A percentile compares a stretch with the other conserved stretches of the same genome.
These are phyloP conservation scores for Myxozyma kluyveri DNA, from an alignment of 805 yeast genomes.

Conservation along the genomic window DNA sequence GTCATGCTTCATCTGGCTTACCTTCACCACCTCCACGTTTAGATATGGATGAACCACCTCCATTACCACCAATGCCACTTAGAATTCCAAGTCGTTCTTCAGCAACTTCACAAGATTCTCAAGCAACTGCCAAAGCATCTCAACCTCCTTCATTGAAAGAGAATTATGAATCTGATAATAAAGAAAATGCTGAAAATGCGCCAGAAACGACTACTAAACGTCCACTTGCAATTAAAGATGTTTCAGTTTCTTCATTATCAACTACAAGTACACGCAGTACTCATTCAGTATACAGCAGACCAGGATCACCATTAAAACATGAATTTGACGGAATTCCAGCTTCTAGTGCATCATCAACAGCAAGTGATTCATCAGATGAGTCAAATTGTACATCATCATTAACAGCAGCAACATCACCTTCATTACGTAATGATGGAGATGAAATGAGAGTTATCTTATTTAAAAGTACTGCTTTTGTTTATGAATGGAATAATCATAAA, in stretches of 20 bases:
- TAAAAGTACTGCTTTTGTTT: conserved; percentile 28
- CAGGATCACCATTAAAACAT: background rate
- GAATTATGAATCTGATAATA: no score
- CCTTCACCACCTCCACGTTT: no score
- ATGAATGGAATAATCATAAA: conserved; percentile 26
- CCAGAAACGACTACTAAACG: background rate
- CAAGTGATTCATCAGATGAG: background rate
- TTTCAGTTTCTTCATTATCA: background rate
- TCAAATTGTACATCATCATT: background rate
- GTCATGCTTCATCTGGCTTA: no score
- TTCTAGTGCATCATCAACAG: background rate
- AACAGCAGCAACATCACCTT: background rate
- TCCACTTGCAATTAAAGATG: background rate
- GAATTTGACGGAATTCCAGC: background rate
- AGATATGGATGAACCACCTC: background rate
- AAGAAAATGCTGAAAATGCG: background rate
- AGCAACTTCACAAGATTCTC: background rate
- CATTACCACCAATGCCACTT: background rate
- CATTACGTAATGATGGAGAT: conserved; percentile 3
- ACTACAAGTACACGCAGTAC: background rate
- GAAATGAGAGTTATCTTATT: conserved; percentile 19
- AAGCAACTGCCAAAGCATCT: background rate
- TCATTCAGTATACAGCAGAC: background rate
- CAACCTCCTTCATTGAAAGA: background rate
- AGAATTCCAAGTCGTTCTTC: background rate